Percentiles rank a stretch among this genome's conserved stretches.
Evolutionary conservation across 2,329 filamentous ascomycete genomes (phyloP).

Genomic region (Falciphora oryzae): DNA sequence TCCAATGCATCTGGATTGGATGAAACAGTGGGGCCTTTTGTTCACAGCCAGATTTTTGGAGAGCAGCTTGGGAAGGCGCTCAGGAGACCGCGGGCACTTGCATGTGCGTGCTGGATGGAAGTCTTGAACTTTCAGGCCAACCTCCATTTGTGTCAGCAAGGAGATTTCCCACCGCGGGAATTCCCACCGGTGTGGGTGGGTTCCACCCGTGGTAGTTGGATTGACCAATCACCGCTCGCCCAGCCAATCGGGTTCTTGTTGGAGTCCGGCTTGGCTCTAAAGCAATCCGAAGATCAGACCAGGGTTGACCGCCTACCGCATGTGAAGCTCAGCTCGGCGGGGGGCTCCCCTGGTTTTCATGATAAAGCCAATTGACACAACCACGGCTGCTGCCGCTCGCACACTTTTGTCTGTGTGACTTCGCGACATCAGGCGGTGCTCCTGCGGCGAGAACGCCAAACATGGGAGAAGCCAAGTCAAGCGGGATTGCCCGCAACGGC

Average conservation of each 20-base stretch:
- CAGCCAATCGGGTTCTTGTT: neutral
- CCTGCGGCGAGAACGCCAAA: neutral
- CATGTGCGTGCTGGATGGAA: no score
- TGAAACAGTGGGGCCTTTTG: no score
- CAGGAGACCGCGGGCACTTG: no score
- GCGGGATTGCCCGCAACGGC: conserved; percentile 25
- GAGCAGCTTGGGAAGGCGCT: no score
- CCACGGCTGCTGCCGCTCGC: neutral
- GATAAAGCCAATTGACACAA: neutral
- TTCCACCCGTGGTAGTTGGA: neutral
- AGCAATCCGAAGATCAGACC: neutral
- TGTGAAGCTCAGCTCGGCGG: neutral
- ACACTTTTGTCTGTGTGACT: neutral
- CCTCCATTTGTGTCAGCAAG: no score
- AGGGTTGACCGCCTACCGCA: neutral
- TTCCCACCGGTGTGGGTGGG: no score
- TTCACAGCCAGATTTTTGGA: no score
- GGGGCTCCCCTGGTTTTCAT: neutral
- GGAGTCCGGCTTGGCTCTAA: neutral
- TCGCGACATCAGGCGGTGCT: neutral
- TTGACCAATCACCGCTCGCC: neutral
- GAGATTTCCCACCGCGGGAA: neutral
- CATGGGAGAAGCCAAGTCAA: conserved; percentile 12
- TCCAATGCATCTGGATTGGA: no score
- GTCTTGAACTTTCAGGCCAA: no score